Conservation (phyloP, 179 eudicot species). For the Beta lomatogona region DNA sequence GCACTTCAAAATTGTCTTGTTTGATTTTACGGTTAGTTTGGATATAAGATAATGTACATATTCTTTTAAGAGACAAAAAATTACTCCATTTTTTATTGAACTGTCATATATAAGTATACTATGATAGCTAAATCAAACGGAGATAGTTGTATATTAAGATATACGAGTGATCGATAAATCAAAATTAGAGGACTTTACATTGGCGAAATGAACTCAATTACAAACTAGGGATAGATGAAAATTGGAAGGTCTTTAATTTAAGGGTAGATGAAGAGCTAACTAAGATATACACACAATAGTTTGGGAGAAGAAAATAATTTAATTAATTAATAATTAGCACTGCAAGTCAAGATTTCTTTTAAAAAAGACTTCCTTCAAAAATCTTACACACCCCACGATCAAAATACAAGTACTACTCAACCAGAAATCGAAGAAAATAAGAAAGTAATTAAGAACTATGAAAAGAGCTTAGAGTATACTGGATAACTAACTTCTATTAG, state of each 20-base stretch:
- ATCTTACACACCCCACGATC: constrained; percentile 39
- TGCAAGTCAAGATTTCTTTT: constrained; percentile 14
- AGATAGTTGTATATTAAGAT: too few species aligned
- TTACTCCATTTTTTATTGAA: too few species aligned
- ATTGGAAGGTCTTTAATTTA: background rate
- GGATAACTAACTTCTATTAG: constrained; percentile 37
- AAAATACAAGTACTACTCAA: constrained; percentile 33
- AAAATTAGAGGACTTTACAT: too few species aligned
- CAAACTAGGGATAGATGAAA: too few species aligned
- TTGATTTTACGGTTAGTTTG: background rate
- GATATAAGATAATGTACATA: too few species aligned
- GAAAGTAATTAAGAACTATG: constrained; percentile 13
- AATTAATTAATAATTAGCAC: constrained; percentile 18
- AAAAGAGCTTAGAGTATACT: constrained; percentile 36
- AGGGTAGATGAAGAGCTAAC: background rate
- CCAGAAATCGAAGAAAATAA: background rate
- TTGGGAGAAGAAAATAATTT: constrained; percentile 4
- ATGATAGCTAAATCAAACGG: too few species aligned
- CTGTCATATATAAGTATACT: too few species aligned
- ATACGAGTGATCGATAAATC: too few species aligned
- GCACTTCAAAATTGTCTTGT: too few species aligned
- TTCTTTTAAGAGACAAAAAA: too few species aligned
- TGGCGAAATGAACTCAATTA: too few species aligned
- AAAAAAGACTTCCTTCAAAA: constrained; percentile 22
- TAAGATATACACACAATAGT: background rate